Evolutionary conservation across 495 filamentous ascomycete genomes (phyloP).

Genomic region (Neurospora discreta): DNA sequence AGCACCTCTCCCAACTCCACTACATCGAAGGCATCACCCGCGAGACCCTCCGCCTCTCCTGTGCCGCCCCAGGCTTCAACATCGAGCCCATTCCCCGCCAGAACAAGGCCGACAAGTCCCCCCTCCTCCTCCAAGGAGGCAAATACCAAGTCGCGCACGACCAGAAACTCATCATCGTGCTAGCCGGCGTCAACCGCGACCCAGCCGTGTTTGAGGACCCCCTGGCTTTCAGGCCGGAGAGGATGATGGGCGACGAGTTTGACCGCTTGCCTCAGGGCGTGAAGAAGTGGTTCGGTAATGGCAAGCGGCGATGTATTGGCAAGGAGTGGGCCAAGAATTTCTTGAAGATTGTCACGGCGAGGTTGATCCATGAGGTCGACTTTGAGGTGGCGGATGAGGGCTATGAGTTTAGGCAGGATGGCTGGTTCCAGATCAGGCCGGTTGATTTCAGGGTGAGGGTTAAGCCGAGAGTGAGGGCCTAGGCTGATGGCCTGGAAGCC

Average conservation of each 20-base stretch:
- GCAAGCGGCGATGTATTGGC: constrained; percentile 55
- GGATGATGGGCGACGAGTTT: constrained; percentile 55
- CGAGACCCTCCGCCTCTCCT: constrained; percentile 54
- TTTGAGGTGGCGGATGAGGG: constrained; percentile 45
- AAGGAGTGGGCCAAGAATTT: constrained; percentile 61
- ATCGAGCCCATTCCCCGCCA: constrained; percentile 42
- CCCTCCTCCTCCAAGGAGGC: constrained; percentile 41
- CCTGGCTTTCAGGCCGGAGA: constrained; percentile 51
- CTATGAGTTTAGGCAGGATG: constrained; percentile 43
- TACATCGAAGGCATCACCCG: constrained; percentile 56
- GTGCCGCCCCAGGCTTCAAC: constrained; percentile 59
- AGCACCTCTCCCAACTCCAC: constrained; percentile 46
- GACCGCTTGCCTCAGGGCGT: constrained; percentile 44
- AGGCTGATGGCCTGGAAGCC: neutral
- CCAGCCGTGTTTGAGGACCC: constrained; percentile 54
- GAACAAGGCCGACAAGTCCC: constrained; percentile 31
- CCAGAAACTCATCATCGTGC: constrained; percentile 49
- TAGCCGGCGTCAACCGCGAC: constrained; percentile 54
- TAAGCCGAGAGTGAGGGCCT: constrained; percentile 17
- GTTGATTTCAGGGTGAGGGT: constrained; percentile 30
- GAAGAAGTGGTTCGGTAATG: constrained; percentile 64
- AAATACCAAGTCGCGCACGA: constrained; percentile 54
- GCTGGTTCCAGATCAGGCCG: constrained; percentile 37
- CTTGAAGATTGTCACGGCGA: constrained; percentile 40
- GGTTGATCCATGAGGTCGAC: constrained; percentile 50